These are phyloP conservation scores for Tolypocladium capitatum DNA, from an alignment of 2,329 filamentous ascomycete genomes.

Conservation along the genomic window DNA sequence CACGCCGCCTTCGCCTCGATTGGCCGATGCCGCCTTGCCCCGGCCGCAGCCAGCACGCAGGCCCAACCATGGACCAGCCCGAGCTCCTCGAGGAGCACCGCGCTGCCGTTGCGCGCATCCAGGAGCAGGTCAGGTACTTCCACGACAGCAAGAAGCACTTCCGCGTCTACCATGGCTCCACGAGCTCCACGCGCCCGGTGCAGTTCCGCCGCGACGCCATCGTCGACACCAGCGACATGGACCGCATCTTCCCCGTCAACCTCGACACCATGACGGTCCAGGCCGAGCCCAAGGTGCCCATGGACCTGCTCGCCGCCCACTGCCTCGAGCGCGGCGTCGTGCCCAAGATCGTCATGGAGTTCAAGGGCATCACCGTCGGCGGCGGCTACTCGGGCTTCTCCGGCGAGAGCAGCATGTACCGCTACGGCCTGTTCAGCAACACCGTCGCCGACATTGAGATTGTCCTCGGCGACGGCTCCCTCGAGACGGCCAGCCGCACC, in stretches of 20 bases:
- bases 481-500: conserved; percentile 31
- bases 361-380: conserved; percentile 46
- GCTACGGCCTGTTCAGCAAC: conserved; percentile 41
- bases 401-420: conserved; percentile 43
- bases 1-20: neutral
- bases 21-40: neutral
- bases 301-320: conserved; percentile 39
- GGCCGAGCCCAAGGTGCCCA: conserved; percentile 45
- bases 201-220: conserved; percentile 23
- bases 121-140: conserved; percentile 14
- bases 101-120: conserved; percentile 12
- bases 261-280: conserved; percentile 31
- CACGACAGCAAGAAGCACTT: conserved; percentile 28
- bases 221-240: conserved; percentile 41
- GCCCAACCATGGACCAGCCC: neutral
- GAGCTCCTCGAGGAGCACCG: conserved; percentile 15
- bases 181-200: conserved; percentile 42
- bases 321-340: conserved; percentile 36
- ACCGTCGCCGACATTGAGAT: conserved; percentile 40
- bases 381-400: conserved; percentile 42
- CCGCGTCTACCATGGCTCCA: conserved; percentile 48
- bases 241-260: conserved; percentile 39
- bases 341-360: conserved; percentile 45
- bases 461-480: conserved; percentile 37
- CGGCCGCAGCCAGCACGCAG: neutral